Conservation (phyloP, 1,139 yeast genomes). For the Yamadazyma membranifaciens region DNA sequence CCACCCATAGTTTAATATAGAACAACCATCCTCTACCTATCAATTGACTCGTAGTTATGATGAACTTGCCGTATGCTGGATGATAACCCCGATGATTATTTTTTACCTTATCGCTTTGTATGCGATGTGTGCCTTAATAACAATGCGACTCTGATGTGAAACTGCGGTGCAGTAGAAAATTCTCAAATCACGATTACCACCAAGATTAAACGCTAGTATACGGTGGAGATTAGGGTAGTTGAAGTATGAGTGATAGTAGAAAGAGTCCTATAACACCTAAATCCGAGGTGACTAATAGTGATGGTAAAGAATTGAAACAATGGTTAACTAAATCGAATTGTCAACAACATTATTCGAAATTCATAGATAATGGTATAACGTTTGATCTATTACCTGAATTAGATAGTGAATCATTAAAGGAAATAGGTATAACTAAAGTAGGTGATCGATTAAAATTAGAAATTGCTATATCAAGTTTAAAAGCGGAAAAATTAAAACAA, state of each 20-base stretch:
- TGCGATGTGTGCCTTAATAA: neutral
- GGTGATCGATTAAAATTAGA: conserved; percentile 80
- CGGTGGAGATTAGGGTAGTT: no score
- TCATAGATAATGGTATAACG: conserved; percentile 53
- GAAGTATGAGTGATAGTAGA: neutral
- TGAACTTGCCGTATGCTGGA: no score
- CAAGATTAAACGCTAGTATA: no score
- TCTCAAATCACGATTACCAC: no score
- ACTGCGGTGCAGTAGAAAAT: no score
- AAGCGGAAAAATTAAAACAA: conserved; percentile 35
- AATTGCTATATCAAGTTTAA: conserved; percentile 47
- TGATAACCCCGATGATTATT: neutral
- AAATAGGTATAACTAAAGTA: conserved; percentile 70
- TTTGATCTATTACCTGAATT: conserved; percentile 60
- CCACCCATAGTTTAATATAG: no score
- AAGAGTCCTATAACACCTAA: conserved; percentile 4
- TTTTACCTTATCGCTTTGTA: neutral
- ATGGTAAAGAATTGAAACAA: conserved; percentile 26
- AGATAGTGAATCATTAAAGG: conserved; percentile 67
- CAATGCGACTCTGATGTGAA: no score
- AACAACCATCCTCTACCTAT: no score
- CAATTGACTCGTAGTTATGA: no score
- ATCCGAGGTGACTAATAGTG: conserved; percentile 10
- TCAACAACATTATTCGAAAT: conserved; percentile 34
- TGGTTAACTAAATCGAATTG: conserved; percentile 40